phyloP scores from a whole-genome alignment of 2,329 filamentous ascomycete genomes.

The Beauveria medogensis region DNA sequence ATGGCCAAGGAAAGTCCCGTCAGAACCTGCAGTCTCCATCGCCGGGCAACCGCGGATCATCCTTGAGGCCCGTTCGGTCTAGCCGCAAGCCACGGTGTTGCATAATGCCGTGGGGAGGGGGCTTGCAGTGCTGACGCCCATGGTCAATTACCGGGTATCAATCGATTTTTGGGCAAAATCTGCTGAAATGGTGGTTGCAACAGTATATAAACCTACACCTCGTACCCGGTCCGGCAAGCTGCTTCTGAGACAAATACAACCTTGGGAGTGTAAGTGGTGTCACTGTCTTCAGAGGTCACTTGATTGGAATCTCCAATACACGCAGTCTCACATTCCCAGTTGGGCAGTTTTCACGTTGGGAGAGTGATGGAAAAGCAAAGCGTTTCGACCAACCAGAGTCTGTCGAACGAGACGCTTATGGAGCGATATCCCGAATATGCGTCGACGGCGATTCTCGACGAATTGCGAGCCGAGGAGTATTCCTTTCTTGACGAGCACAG shows the following conservation, averaged over 20 bases:
- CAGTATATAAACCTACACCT: neutral
- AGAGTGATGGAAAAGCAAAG: neutral
- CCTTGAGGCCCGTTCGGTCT: neutral
- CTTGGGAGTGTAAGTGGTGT: neutral
- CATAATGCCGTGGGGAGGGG: neutral
- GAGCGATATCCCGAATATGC: constrained; percentile 26
- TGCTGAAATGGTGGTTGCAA: neutral
- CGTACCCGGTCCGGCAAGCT: neutral
- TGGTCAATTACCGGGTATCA: neutral
- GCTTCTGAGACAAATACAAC: neutral
- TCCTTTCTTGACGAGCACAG: constrained; percentile 27
- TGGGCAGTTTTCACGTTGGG: neutral
- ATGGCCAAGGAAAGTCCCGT: neutral
- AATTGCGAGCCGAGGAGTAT: constrained; percentile 26
- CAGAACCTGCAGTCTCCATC: neutral
- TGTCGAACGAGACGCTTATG: neutral
- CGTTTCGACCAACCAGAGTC: neutral
- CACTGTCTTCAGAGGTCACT: neutral
- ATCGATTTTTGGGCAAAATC: neutral
- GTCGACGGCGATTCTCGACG: constrained; percentile 23
- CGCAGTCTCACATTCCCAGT: neutral
- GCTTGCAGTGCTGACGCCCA: neutral
- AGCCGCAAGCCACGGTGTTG: constrained; percentile 3
- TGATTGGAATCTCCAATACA: neutral
- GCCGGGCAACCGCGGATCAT: neutral